A percentile compares a stretch with the other conserved stretches of the same genome.
phyloP scores from a whole-genome alignment of 1,284 basidiomycete species.

The Tylopilus sp. region DNA sequence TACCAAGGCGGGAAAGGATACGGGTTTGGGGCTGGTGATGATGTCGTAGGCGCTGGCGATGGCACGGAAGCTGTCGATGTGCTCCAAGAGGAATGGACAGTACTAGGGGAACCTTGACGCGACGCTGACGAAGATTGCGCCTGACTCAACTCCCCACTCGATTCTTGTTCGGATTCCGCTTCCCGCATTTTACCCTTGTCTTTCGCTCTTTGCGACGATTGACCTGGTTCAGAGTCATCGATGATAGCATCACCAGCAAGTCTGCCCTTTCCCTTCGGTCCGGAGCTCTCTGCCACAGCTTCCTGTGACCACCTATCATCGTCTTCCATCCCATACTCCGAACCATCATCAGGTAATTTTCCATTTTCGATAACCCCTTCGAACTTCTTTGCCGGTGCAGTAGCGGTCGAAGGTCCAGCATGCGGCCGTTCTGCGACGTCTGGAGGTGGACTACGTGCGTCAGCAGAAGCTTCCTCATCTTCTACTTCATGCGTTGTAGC shows the following conservation, averaged over 20 bases:
- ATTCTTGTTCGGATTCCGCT: slow-evolving; percentile 8
- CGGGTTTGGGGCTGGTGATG: slow-evolving; percentile 37
- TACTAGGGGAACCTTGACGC: slow-evolving; percentile 9
- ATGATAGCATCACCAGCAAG: slow-evolving; percentile 13
- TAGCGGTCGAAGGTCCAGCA: slow-evolving; percentile 4
- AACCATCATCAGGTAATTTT: slow-evolving; percentile 1
- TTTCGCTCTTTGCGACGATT: slow-evolving; percentile 11
- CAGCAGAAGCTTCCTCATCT: not conserved
- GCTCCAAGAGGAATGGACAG: slow-evolving; percentile 9
- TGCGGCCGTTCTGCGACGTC: slow-evolving; percentile 3
- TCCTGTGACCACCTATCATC: slow-evolving; percentile 26
- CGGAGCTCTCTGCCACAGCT: slow-evolving; percentile 17
- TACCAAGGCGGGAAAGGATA: slow-evolving; percentile 61
- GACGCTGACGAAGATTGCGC: slow-evolving; percentile 7
- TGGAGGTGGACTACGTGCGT: not conserved
- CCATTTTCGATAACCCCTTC: slow-evolving; percentile 2
- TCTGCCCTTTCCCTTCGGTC: slow-evolving; percentile 27
- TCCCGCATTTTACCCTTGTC: slow-evolving; percentile 28
- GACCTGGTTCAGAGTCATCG: slow-evolving; percentile 12
- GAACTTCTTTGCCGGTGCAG: not conserved
- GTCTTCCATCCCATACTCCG: slow-evolving; percentile 18
- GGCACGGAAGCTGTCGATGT: not conserved
- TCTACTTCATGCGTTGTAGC: not conserved
- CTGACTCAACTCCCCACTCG: slow-evolving; percentile 7
- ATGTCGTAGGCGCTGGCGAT: not conserved